These are phyloP conservation scores for Coemansia sp. DNA, from an alignment of 371 early-diverging fungal species.

Conservation along the genomic window DNA sequence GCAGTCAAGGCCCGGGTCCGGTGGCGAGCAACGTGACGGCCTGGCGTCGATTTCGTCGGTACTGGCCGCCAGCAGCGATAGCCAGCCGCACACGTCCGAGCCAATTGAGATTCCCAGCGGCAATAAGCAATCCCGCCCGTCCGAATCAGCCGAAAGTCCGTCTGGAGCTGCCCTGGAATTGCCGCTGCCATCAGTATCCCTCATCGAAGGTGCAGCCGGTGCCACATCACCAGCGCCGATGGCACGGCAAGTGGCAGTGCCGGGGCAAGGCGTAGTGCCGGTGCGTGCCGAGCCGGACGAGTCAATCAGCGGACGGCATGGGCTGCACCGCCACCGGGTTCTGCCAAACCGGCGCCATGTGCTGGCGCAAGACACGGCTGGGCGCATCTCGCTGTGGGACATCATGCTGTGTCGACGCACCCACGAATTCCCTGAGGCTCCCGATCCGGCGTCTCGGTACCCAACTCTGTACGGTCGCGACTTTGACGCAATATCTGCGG, in stretches of 20 bases:
- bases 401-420: constrained; percentile 58
- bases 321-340: constrained; percentile 53
- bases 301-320: constrained; percentile 45
- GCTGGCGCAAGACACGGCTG: constrained; percentile 80
- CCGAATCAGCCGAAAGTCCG: neutral
- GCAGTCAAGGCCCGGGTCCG: constrained; percentile 3
- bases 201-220: neutral
- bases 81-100: neutral
- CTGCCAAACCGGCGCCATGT: constrained; percentile 85
- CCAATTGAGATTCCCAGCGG: neutral
- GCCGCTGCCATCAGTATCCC: neutral
- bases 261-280: constrained; percentile 12
- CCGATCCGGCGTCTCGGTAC: constrained; percentile 6
- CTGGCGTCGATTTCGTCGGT: constrained; percentile 1
- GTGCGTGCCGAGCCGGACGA: constrained; percentile 42
- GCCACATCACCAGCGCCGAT: neutral
- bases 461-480: constrained; percentile 43
- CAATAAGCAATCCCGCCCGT: neutral
- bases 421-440: constrained; percentile 39
- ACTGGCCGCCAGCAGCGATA: constrained; percentile 1
- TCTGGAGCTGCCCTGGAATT: neutral
- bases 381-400: constrained; percentile 88
- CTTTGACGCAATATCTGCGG: constrained; percentile 36
- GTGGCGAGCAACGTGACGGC: neutral
- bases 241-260: neutral